These are phyloP conservation scores for Nigrospora sphaerica DNA, from an alignment of 2,329 filamentous ascomycete species.

Conservation along the genomic window DNA sequence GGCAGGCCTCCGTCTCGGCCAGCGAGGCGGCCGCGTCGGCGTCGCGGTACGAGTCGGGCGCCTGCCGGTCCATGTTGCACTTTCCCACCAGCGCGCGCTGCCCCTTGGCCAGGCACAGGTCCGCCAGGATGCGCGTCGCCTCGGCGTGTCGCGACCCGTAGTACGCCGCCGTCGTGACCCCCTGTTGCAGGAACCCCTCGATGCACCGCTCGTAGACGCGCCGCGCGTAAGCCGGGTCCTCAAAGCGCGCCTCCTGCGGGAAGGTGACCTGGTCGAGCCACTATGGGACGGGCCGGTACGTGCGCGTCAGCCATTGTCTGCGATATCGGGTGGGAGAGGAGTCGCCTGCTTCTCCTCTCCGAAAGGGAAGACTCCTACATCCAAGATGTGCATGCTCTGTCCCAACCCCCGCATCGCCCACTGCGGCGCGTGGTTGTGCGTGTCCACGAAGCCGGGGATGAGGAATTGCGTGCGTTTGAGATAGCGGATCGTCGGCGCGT, in stretches of 20 bases:
- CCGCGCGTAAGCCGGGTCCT: slow-evolving; percentile 43
- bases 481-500: slow-evolving; percentile 10
- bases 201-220: slow-evolving; percentile 45
- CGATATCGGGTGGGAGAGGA: too few species aligned
- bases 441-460: slow-evolving; percentile 57
- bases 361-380: slow-evolving; percentile 18
- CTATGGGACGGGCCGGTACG: slow-evolving; percentile 16
- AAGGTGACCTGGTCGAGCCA: slow-evolving; percentile 62
- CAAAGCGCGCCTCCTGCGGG: slow-evolving; percentile 54
- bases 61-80: slow-evolving; percentile 54
- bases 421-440: slow-evolving; percentile 61
- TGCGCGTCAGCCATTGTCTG: too few species aligned
- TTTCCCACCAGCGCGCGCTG: slow-evolving; percentile 57
- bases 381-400: slow-evolving; percentile 35
- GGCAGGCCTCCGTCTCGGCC: slow-evolving; percentile 38
- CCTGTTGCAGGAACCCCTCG: slow-evolving; percentile 51
- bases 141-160: slow-evolving; percentile 49
- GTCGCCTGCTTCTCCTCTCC: too few species aligned
- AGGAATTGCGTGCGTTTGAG: slow-evolving; percentile 41
- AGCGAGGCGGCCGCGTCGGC: slow-evolving; percentile 37
- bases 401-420: slow-evolving; percentile 39
- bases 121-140: slow-evolving; percentile 50
- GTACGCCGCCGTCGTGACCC: slow-evolving; percentile 55
- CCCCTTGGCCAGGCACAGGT: slow-evolving; percentile 42
- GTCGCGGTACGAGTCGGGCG: slow-evolving; percentile 48